These are phyloP conservation scores for Sarcocystis neurona DNA, from an alignment of 169 alveolate species.

Conservation along the genomic window DNA sequence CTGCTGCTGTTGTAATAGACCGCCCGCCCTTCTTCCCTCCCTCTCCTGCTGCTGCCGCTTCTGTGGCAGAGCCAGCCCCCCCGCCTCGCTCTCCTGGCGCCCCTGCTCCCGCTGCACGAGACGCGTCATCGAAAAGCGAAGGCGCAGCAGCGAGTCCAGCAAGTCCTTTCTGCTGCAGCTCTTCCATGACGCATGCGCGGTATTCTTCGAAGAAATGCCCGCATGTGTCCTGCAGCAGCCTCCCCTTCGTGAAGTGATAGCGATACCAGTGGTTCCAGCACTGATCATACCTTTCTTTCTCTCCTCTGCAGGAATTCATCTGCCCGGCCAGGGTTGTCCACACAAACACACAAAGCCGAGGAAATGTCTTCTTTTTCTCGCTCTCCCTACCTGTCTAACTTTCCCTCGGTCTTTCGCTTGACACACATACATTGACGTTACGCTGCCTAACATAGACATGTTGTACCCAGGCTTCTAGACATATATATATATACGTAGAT, in stretches of 20 bases:
- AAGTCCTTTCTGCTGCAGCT: slow-evolving; percentile 38
- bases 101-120: too few species aligned
- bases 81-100: too few species aligned
- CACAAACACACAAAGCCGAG: neutral
- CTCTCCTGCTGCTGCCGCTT: too few species aligned
- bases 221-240: slow-evolving; percentile 21
- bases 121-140: neutral
- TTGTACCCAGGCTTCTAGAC: too few species aligned
- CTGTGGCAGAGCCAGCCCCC: too few species aligned
- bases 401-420: too few species aligned
- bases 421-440: too few species aligned
- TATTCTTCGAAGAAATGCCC: slow-evolving; percentile 57
- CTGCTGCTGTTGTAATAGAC: too few species aligned
- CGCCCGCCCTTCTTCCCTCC: too few species aligned
- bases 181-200: slow-evolving; percentile 50
- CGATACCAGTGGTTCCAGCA: slow-evolving; percentile 64
- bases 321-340: neutral
- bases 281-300: slow-evolving; percentile 58
- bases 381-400: too few species aligned
- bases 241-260: slow-evolving; percentile 40
- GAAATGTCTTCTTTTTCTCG: neutral
- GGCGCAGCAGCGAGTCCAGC: neutral
- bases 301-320: slow-evolving; percentile 43
- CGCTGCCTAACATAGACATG: too few species aligned
- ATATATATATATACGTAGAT: too few species aligned